Conservation (phyloP, 106 monocot species). For the Platanthera zijinensis region DNA sequence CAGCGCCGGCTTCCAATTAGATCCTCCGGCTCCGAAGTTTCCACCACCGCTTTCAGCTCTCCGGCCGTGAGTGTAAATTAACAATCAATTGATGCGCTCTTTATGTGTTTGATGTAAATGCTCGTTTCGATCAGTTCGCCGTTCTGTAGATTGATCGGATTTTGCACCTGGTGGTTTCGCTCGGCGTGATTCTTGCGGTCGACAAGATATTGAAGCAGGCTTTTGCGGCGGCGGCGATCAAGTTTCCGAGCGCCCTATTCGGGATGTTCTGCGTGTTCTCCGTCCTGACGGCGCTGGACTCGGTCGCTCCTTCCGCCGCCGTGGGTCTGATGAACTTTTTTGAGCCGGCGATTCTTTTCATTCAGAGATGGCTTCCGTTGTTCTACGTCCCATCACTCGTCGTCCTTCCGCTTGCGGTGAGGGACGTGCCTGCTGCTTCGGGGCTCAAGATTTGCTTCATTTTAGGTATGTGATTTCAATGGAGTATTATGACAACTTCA, state of each 20-base stretch:
- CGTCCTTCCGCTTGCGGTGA: slow-evolving; percentile 78
- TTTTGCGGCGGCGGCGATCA: slow-evolving; percentile 70
- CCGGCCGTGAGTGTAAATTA: slow-evolving; percentile 21
- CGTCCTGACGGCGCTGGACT: slow-evolving; percentile 51
- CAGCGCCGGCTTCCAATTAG: slow-evolving; percentile 11
- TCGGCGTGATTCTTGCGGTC: slow-evolving; percentile 57
- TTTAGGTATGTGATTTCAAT: slow-evolving; percentile 40
- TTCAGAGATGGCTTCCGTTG: slow-evolving; percentile 91
- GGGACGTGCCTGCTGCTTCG: slow-evolving; percentile 54
- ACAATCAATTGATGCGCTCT: background rate
- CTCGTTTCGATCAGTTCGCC: background rate
- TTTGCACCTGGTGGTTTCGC: slow-evolving; percentile 66
- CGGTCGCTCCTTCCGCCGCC: slow-evolving; percentile 43
- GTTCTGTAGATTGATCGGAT: slow-evolving; percentile 35
- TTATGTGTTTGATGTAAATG: background rate
- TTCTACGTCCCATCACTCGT: slow-evolving; percentile 93
- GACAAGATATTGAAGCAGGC: slow-evolving; percentile 68
- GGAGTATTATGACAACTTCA: background rate
- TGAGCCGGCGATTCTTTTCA: slow-evolving; percentile 81
- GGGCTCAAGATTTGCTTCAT: slow-evolving; percentile 72
- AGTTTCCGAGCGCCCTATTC: slow-evolving; percentile 89
- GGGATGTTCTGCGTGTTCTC: slow-evolving; percentile 97
- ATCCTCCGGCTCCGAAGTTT: slow-evolving; percentile 19
- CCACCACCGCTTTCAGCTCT: slow-evolving; percentile 15
- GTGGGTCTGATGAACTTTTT: slow-evolving; percentile 58